These are phyloP conservation scores for Inga oerstediana DNA, from an alignment of 306 rosid genomes.

Conservation along the genomic window DNA sequence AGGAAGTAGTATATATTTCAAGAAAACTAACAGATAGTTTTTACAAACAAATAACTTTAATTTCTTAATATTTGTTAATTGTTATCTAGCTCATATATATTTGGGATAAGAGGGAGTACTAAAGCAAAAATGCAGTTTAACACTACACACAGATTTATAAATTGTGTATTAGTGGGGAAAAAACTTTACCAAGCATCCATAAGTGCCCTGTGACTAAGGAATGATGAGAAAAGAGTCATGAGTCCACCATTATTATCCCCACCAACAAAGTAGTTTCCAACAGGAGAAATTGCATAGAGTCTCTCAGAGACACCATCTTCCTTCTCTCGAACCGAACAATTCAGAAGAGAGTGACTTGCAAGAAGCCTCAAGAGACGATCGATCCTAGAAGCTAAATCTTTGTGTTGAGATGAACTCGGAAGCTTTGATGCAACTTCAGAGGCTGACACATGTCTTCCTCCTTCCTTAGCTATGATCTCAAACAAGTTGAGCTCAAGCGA, in stretches of 20 bases:
- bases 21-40: no score
- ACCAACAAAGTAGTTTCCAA: not conserved
- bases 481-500: not conserved
- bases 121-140: no score
- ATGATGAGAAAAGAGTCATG: not conserved
- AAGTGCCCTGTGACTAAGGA: not conserved
- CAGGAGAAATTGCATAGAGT: not conserved
- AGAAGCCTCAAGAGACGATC: not conserved
- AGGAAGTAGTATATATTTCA: no score
- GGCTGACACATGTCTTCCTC: not conserved
- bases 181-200: not conserved
- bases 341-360: not conserved
- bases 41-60: no score
- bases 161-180: no score
- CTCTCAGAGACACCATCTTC: not conserved
- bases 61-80: no score
- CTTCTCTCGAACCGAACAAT: not conserved
- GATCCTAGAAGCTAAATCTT: not conserved
- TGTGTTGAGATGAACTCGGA: not conserved
- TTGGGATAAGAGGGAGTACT: no score
- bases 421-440: not conserved
- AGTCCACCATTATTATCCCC: not conserved
- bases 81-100: no score
- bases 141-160: no score
- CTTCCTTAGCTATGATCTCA: not conserved